These are phyloP conservation scores for Claviceps humidiphila DNA, from an alignment of 2,329 filamentous ascomycete species.

Conservation along the genomic window DNA sequence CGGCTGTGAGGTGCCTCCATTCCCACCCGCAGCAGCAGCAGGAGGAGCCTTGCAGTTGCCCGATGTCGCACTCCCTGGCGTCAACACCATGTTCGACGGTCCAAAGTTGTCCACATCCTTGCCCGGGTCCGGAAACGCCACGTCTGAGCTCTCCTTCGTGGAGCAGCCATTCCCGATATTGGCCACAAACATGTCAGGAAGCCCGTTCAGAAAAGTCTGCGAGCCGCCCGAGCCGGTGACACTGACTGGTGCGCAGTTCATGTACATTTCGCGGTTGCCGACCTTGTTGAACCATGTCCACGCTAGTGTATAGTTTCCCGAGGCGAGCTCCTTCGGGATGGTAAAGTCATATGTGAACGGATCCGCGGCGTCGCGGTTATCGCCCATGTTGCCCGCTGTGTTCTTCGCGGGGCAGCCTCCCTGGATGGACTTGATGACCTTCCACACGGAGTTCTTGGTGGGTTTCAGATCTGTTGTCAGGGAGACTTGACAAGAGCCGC, in stretches of 20 bases:
- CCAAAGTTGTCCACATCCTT: constrained; percentile 36
- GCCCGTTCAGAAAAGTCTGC: constrained; percentile 40
- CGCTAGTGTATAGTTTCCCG: constrained; percentile 67
- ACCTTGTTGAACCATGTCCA: constrained; percentile 95
- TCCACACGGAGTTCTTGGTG: constrained; percentile 56
- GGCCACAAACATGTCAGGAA: constrained; percentile 60
- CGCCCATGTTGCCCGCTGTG: constrained; percentile 42
- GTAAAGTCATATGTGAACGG: constrained; percentile 53
- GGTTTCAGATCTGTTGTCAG: constrained; percentile 67
- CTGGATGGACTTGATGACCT: constrained; percentile 78
- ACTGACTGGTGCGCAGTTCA: constrained; percentile 76
- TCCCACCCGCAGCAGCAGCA: constrained; percentile 7
- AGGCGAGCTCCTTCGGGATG: constrained; percentile 57
- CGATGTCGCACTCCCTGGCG: not conserved
- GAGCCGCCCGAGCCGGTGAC: constrained; percentile 42
- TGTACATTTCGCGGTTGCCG: constrained; percentile 93
- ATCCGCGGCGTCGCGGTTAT: constrained; percentile 24
- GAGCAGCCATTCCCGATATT: constrained; percentile 46
- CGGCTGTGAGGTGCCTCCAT: not conserved
- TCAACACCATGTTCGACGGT: constrained; percentile 18
- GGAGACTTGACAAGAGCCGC: constrained; percentile 82
- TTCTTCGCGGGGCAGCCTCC: constrained; percentile 67
- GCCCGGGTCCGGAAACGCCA: constrained; percentile 51
- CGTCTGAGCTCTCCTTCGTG: constrained; percentile 35
- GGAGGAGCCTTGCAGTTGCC: constrained; percentile 11